phyloP scores from a whole-genome alignment of 306 rosid species.

The Ammopiptanthus mongolicus region DNA sequence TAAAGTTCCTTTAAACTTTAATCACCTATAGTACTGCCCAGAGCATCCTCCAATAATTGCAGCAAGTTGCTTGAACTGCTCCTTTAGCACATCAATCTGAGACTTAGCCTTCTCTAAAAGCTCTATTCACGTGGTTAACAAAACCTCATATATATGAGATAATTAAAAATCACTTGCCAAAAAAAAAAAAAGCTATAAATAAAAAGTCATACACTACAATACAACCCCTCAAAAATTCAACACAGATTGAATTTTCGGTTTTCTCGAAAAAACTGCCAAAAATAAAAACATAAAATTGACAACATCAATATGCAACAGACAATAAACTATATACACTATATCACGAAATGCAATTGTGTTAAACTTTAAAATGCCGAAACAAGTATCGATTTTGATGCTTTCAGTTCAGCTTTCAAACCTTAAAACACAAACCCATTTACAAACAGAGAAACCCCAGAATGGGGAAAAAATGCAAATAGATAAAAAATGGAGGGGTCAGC shows the following conservation, averaged over 20 bases:
- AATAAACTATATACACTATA: not conserved
- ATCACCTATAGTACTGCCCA: conserved; percentile 69
- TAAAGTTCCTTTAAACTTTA: not conserved
- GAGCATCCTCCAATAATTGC: conserved; percentile 55
- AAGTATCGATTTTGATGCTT: not conserved
- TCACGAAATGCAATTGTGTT: not conserved
- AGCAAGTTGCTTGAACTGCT: conserved; percentile 68
- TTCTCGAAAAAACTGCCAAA: not conserved
- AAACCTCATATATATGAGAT: not conserved
- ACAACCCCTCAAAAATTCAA: not conserved
- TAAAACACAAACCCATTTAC: not conserved
- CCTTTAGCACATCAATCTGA: conserved; percentile 63
- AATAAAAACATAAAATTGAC: not conserved
- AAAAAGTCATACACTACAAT: not conserved
- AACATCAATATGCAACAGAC: not conserved
- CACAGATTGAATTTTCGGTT: not conserved
- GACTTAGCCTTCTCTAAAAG: conserved; percentile 74
- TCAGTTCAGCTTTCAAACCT: not conserved
- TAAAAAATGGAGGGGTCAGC: not conserved
- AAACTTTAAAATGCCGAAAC: not conserved
- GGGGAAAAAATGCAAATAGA: not conserved
- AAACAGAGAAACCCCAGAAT: not conserved
- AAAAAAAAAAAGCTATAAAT: not conserved
- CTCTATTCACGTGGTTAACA: conserved; percentile 30
- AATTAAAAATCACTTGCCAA: not conserved